phyloP scores from a whole-genome alignment of 2,329 filamentous ascomycete genomes.

The Microcyclospora pomicola region DNA sequence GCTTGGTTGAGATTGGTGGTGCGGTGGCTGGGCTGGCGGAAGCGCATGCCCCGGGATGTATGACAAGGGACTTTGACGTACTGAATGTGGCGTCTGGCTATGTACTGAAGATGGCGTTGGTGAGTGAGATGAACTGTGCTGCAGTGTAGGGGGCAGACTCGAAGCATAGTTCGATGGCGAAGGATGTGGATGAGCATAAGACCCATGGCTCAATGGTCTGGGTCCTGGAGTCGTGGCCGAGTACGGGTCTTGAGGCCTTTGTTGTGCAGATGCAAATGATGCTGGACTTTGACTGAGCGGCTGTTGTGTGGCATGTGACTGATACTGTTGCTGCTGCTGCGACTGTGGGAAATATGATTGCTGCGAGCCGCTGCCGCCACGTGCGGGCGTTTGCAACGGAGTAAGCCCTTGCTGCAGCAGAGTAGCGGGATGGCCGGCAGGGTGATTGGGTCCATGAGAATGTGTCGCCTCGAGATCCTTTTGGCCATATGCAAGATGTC shows the following conservation, averaged over 20 bases:
- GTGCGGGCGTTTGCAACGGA: conserved; percentile 16
- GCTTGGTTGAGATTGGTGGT: conserved; percentile 30
- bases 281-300: conserved; percentile 18
- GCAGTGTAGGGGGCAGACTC: conserved; percentile 3
- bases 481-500: no score
- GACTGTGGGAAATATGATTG: conserved; percentile 11
- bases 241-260: conserved; percentile 9
- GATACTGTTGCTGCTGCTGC: no score
- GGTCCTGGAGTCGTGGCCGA: conserved; percentile 15
- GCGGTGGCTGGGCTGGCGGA: conserved; percentile 19
- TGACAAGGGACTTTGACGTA: conserved; percentile 19
- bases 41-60: conserved; percentile 18
- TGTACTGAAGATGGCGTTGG: conserved; percentile 21
- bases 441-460: no score
- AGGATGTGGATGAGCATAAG: conserved; percentile 9
- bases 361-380: conserved; percentile 7
- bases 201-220: conserved; percentile 12
- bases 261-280: conserved; percentile 8
- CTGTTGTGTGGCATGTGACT: conserved; percentile 5
- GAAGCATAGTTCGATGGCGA: conserved; percentile 12
- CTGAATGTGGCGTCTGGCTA: conserved; percentile 19
- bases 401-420: conserved; percentile 10
- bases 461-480: no score
- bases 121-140: conserved; percentile 13
- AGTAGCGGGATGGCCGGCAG: no score